Base-by-base conservation (phyloP, 768 basidiomycete species). In the Kwoniella mangroviensis region DNA sequence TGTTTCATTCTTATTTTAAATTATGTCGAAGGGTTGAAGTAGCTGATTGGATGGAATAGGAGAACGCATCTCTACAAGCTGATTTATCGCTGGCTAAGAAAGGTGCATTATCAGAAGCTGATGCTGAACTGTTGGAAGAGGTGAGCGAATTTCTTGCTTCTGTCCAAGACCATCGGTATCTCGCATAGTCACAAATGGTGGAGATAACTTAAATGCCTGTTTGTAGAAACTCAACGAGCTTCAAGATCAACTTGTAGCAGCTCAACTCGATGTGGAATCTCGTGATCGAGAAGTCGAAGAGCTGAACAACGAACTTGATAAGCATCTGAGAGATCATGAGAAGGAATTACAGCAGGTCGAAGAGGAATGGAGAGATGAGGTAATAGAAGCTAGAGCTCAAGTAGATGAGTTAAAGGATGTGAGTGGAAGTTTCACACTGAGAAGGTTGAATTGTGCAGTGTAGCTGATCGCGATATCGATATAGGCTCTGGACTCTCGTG, bases 291-390 rank as follows among this genome's bases (percentile, higher is more conserved):
- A 93, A 80, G 88, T 94, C 55, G 89, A 91, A 3, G 90, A 94
- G 58, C 83, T 95, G 79, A 89, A 94, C 57, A 89, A 91, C 2
- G 91, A 94, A 58, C 81, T 96, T 55, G 86, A 93, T 4, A 84
- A 84, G 6, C 91, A 74, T 41, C 24, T 77, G 51, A 68, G 75
- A 22, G 81, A 82, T 56, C 74, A 77, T 45, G 79, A 83, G 54
- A 77, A 77, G 67, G 81, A 80, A 62, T 71, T 81, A 22, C 63
- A 79, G 58, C 74, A 76, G 2, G 90, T 93, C 7, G 92, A 93
- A 76, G 88, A 90, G 53, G 92, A 92, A 75, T 96, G 93, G 93
- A 85, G 90, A 65, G 91, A 91, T 3, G 94, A 96, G 79, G 89
- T 95, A 2, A 89, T 93, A 71, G 92, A 93, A 73, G 89, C 89